These are phyloP conservation scores for Coniophora puteana DNA, from an alignment of 1,284 basidiomycete species.

Conservation along the genomic window DNA sequence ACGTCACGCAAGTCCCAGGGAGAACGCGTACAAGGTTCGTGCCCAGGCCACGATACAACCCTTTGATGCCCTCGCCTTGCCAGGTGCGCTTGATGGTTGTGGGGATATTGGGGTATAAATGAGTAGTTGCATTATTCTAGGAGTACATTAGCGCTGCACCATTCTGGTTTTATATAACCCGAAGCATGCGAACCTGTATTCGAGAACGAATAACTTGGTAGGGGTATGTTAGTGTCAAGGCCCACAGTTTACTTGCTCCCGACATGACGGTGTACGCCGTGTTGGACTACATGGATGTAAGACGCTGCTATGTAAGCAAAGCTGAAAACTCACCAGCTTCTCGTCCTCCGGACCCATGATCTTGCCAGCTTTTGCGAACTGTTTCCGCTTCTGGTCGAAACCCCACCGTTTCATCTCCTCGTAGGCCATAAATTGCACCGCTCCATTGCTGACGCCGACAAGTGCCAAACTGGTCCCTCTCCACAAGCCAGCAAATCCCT, in stretches of 20 bases:
- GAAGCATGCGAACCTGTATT: conserved; percentile 66
- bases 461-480: conserved; percentile 88
- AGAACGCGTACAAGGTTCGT: conserved; percentile 97
- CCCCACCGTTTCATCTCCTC: conserved; percentile 94
- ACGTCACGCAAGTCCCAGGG: conserved; percentile 96
- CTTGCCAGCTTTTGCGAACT: conserved; percentile 55
- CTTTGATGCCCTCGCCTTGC: conserved; percentile 74
- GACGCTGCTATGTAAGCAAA: background rate
- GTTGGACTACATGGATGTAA: conserved; percentile 63
- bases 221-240: conserved; percentile 88
- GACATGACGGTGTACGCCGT: conserved; percentile 91
- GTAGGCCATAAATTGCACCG: conserved; percentile 95
- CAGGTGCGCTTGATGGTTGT: conserved; percentile 80
- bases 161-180: no score
- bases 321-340: conserved; percentile 67
- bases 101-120: conserved; percentile 79
- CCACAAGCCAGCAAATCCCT: conserved; percentile 83
- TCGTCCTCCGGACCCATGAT: conserved; percentile 72
- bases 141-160: no score
- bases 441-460: conserved; percentile 93
- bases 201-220: conserved; percentile 97
- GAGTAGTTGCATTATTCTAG: conserved; percentile 59
- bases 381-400: conserved; percentile 70
- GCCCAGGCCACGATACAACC: conserved; percentile 94
- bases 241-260: conserved; percentile 85